Base-by-base conservation (phyloP, 2,329 filamentous ascomycete species). In the Exophiala aquamarina region DNA sequence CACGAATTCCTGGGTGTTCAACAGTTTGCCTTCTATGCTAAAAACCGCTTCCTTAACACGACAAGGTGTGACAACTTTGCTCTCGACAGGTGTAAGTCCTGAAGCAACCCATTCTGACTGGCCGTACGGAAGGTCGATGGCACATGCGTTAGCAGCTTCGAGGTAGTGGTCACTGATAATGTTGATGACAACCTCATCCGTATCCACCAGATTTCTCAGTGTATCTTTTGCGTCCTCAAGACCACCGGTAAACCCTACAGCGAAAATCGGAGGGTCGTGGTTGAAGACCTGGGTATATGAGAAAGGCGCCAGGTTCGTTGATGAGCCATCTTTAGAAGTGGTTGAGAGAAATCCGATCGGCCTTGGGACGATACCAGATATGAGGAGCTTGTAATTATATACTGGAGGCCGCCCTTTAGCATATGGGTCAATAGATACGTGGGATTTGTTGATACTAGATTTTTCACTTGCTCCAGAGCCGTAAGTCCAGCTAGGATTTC, bases 351-450 rank as follows among this genome's bases (percentile, higher is more conserved):
- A 82, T 1, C 80, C 81, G 36, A 96, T 85, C 10, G 92, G 92
- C 10, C 92, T 81, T 1, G 92, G 92, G 13, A 90, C 78, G 57
- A 96, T 81, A 54, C 82, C 83, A 14, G 83, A 87, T 67, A 96
- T 95, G 52, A 96, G 75, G 11, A 96, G 79, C 70, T 95, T 95
- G 79, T 97, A 96, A 76, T 96, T 96, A 70, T 79, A 82, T 1
- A 74, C 70, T 0, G 81, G 70, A 0, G 82, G 77, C 0, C 91
- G 79, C 23, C 83, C 87, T 20, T 82, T 72, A 46, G 77, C 84
- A 65, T 91, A 83, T 0, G 91, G 91, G 66, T 95, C 85, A 67
- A 96, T 95, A 62, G 83, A 73, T 55, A 92, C 68, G 70, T 95
- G 88, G 1, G 71, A 65, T 49, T 81, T 79, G 46, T 69, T 67